A percentile compares a stretch with the other conserved stretches of the same genome.
Conservation (phyloP, 106 monocot species). For the Alisma plantagoaquatica region DNA sequence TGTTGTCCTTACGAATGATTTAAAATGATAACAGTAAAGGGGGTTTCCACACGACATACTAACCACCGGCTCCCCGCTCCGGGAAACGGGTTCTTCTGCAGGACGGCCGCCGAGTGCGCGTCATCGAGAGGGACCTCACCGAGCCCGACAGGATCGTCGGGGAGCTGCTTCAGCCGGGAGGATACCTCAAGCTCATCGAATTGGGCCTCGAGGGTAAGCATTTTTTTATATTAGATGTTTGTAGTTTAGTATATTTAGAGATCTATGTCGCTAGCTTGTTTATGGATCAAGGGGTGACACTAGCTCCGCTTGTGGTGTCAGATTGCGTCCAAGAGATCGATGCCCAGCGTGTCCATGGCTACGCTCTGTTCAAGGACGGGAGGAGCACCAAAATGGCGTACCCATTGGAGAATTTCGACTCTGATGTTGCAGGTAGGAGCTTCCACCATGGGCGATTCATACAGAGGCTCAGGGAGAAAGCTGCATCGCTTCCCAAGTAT, state of each 20-base stretch:
- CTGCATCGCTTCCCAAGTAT: slow-evolving; percentile 76
- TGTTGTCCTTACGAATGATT: background rate
- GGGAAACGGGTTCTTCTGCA: slow-evolving; percentile 18
- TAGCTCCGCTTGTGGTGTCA: slow-evolving; percentile 11
- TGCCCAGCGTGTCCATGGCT: slow-evolving; percentile 80
- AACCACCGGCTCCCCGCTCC: background rate
- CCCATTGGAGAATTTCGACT: slow-evolving; percentile 70
- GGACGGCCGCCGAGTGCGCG: slow-evolving; percentile 82
- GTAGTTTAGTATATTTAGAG: background rate
- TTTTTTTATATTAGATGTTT: too few relatives aligned
- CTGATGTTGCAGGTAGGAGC: slow-evolving; percentile 81
- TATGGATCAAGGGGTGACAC: background rate
- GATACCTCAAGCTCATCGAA: slow-evolving; percentile 80
- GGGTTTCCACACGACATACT: too few relatives aligned
- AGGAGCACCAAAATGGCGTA: slow-evolving; percentile 58
- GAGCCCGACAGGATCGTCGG: slow-evolving; percentile 95
- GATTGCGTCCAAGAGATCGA: slow-evolving; percentile 95
- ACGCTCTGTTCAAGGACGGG: slow-evolving; percentile 90
- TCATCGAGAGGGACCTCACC: slow-evolving; percentile 85
- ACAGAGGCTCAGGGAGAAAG: slow-evolving; percentile 78
- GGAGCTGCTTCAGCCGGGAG: slow-evolving; percentile 87
- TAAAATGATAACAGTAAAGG: too few relatives aligned
- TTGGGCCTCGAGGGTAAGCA: slow-evolving; percentile 81
- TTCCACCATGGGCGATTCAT: slow-evolving; percentile 93
- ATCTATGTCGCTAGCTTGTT: background rate